Percentiles rank a stretch among this genome's conserved stretches.
phyloP scores from a whole-genome alignment of 495 filamentous ascomycete genomes.

The Penicillium cosmopolitanum region DNA sequence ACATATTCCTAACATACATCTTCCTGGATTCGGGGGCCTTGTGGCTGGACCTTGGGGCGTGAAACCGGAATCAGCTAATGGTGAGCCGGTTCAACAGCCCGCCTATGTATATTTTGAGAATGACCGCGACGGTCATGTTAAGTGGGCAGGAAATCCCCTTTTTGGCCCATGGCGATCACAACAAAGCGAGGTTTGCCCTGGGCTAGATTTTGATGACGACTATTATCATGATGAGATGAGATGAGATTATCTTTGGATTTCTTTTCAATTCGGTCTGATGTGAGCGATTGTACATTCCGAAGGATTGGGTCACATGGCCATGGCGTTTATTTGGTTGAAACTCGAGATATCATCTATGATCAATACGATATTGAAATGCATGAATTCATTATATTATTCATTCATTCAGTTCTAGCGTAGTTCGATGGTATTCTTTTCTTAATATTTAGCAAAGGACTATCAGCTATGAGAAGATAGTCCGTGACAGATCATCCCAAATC shows the following conservation, averaged over 20 bases:
- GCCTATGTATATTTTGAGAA: conserved; percentile 50
- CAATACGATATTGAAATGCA: not conserved
- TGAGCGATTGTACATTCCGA: conserved; percentile 7
- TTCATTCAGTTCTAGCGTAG: not conserved
- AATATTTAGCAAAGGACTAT: not conserved
- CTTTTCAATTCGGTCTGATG: conserved; percentile 19
- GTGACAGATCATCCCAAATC: conserved; percentile 4
- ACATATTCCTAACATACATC: conserved; percentile 43
- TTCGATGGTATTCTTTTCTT: not conserved
- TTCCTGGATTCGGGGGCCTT: conserved; percentile 41
- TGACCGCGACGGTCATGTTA: conserved; percentile 41
- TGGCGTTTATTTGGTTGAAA: conserved; percentile 15
- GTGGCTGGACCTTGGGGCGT: conserved; percentile 36
- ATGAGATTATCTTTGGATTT: conserved; percentile 21
- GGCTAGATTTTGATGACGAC: conserved; percentile 39
- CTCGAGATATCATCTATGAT: not conserved
- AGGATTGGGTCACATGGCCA: conserved; percentile 9
- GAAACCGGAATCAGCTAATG: conserved; percentile 13
- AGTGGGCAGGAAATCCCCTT: conserved; percentile 40
- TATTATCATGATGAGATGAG: conserved; percentile 19
- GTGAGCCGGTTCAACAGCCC: conserved; percentile 27
- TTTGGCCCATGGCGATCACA: conserved; percentile 47
- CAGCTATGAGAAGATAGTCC: not conserved
- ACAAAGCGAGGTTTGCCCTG: conserved; percentile 42
- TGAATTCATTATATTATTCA: not conserved